phyloP scores from a whole-genome alignment of 441 rosid genomes.

The Arabidopsis hybrid region DNA sequence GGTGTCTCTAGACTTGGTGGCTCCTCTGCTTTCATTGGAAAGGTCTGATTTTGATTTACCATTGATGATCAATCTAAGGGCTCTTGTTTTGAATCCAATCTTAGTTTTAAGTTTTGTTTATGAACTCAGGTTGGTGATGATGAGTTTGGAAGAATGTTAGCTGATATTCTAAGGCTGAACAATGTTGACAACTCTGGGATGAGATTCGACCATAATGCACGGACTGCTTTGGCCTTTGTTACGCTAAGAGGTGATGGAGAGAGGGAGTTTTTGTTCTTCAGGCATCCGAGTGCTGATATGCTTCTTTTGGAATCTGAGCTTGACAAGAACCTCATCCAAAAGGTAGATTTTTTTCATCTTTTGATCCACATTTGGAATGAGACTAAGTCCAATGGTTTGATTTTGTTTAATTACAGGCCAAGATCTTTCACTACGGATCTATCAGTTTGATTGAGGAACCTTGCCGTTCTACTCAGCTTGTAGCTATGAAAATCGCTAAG shows the following conservation, averaged over 20 bases:
- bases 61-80: not conserved
- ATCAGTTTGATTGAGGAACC: slow-evolving; percentile 97
- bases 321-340: slow-evolving; percentile 65
- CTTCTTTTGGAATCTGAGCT: slow-evolving; percentile 89
- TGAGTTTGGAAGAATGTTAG: slow-evolving; percentile 94
- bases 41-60: slow-evolving; percentile 53
- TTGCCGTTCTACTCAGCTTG: slow-evolving; percentile 90
- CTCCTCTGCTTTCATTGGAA: slow-evolving; percentile 94
- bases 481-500: slow-evolving; percentile 88
- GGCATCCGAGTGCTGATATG: slow-evolving; percentile 99
- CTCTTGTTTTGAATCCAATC: not conserved
- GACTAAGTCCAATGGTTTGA: not conserved
- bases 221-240: slow-evolving; percentile 96
- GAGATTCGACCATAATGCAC: slow-evolving; percentile 80
- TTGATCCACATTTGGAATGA: slow-evolving; percentile 1
- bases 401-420: slow-evolving; percentile 62
- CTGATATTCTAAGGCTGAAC: slow-evolving; percentile 77
- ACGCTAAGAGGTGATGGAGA: slow-evolving; percentile 95
- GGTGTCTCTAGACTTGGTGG: slow-evolving; percentile 91
- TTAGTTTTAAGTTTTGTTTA: slow-evolving; percentile 15
- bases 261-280: slow-evolving; percentile 95
- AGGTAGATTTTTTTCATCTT: slow-evolving; percentile 52
- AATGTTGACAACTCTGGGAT: slow-evolving; percentile 83
- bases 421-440: slow-evolving; percentile 93
- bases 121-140: slow-evolving; percentile 83